Evolutionary conservation across 2,329 filamentous ascomycete species (phyloP).

Genomic region (Ophiocordyceps camponoti-rufipedis): DNA sequence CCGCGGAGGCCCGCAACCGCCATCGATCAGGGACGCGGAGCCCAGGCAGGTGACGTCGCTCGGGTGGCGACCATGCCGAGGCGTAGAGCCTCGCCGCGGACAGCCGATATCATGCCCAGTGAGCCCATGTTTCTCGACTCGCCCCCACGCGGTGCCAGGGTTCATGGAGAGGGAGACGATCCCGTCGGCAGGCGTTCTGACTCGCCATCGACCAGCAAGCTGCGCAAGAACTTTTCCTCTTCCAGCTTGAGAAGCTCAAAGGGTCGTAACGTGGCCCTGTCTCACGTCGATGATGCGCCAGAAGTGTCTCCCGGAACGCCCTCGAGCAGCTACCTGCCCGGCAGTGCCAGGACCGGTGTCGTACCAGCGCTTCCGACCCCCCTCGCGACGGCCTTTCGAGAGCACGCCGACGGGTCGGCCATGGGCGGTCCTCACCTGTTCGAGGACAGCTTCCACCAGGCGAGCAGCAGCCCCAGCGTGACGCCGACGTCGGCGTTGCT

Average conservation of each 20-base stretch:
- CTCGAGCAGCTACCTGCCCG: constrained; percentile 48
- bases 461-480: constrained; percentile 35
- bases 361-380: constrained; percentile 52
- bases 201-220: constrained; percentile 32
- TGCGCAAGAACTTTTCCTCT: constrained; percentile 51
- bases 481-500: constrained; percentile 43
- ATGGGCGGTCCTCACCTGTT: constrained; percentile 64
- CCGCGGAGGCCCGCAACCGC: background rate
- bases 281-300: constrained; percentile 39
- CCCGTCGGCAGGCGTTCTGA: constrained; percentile 23
- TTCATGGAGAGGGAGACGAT: constrained; percentile 17
- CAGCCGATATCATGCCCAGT: constrained; percentile 10
- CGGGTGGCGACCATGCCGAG: background rate
- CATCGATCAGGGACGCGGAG: constrained; percentile 1
- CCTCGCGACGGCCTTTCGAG: constrained; percentile 41
- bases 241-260: constrained; percentile 55
- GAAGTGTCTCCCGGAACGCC: constrained; percentile 61
- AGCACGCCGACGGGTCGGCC: constrained; percentile 35
- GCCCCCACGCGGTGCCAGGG: constrained; percentile 13
- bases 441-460: constrained; percentile 63
- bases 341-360: constrained; percentile 25
- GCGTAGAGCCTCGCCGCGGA: constrained; percentile 7
- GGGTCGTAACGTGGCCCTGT: constrained; percentile 53
- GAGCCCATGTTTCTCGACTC: constrained; percentile 11
- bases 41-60: constrained; percentile 1